phyloP scores from a whole-genome alignment of 192 early-diverging fungal species.

The Backusella parvicylindrica region DNA sequence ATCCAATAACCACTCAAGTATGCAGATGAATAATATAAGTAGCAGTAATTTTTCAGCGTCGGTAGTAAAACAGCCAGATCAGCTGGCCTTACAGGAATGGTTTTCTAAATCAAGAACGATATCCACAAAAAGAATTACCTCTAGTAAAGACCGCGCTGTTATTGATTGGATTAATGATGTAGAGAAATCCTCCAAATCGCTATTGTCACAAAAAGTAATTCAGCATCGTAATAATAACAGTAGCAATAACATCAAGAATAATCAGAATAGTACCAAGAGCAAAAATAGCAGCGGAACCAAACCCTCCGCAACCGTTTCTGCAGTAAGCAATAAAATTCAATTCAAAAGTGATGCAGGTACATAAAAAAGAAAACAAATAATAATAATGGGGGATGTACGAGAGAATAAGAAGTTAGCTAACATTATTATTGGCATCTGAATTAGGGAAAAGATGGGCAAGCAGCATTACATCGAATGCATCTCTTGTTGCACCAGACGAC shows the following conservation, averaged over 20 bases:
- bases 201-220: neutral
- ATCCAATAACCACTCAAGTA: neutral
- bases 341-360: slow-evolving; percentile 23
- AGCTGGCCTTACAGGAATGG: slow-evolving; percentile 23
- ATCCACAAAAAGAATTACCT: neutral
- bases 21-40: neutral
- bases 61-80: slow-evolving; percentile 12
- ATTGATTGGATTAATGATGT: slow-evolving; percentile 28
- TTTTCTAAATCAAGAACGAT: slow-evolving; percentile 13
- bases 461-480: slow-evolving; percentile 10
- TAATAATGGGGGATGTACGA: neutral
- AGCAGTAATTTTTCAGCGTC: neutral
- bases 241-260: neutral
- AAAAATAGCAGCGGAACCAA: neutral
- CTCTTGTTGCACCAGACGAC: slow-evolving; percentile 14
- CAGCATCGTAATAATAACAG: neutral
- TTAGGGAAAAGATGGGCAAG: slow-evolving; percentile 8
- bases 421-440: neutral
- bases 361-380: neutral
- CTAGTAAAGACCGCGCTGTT: slow-evolving; percentile 18
- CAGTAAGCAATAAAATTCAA: slow-evolving; percentile 6
- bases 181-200: neutral
- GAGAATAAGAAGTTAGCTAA: neutral
- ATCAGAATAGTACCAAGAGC: neutral
- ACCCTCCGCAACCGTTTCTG: slow-evolving; percentile 3